Evolutionary conservation across 805 yeast genomes (phyloP).

Genomic region (Lipomyces yamanashiensis): DNA sequence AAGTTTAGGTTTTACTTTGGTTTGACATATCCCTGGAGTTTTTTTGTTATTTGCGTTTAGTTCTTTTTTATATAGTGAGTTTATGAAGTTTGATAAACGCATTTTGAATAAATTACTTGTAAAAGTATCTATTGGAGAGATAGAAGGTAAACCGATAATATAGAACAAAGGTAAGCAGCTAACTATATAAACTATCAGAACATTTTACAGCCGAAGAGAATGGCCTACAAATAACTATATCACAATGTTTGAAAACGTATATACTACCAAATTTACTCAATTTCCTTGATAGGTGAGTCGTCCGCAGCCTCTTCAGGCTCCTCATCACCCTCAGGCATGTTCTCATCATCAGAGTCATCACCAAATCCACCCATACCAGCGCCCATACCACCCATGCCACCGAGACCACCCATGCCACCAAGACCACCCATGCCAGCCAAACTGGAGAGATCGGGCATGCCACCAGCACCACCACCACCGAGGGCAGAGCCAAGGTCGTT

Average conservation of each 20-base stretch:
- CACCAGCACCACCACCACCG: conserved; percentile 47
- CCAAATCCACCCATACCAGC: conserved; percentile 28
- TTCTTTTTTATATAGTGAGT: not conserved
- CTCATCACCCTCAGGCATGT: conserved; percentile 15
- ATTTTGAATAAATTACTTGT: not conserved
- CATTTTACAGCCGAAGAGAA: not conserved
- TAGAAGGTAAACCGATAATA: too few species aligned
- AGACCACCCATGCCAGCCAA: conserved; percentile 35
- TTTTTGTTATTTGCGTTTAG: not conserved
- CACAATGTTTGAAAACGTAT: not conserved
- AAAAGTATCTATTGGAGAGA: too few species aligned
- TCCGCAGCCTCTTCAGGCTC: conserved; percentile 11
- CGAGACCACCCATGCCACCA: conserved; percentile 38
- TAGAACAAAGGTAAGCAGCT: not conserved
- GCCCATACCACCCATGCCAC: conserved; percentile 40
- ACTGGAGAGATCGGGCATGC: conserved; percentile 35
- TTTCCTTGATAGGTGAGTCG: conserved; percentile 10
- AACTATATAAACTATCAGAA: not conserved
- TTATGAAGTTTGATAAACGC: not conserved
- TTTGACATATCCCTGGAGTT: conserved; percentile 2
- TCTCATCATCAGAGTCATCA: conserved; percentile 37
- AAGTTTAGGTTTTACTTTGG: not conserved
- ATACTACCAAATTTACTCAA: not conserved
- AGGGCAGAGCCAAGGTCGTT: conserved; percentile 46
- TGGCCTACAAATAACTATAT: not conserved